A percentile compares a stretch with the other conserved stretches of the same genome.
These are phyloP conservation scores for Schizothecium vesticola DNA, from an alignment of 495 filamentous ascomycete species.

Conservation along the genomic window DNA sequence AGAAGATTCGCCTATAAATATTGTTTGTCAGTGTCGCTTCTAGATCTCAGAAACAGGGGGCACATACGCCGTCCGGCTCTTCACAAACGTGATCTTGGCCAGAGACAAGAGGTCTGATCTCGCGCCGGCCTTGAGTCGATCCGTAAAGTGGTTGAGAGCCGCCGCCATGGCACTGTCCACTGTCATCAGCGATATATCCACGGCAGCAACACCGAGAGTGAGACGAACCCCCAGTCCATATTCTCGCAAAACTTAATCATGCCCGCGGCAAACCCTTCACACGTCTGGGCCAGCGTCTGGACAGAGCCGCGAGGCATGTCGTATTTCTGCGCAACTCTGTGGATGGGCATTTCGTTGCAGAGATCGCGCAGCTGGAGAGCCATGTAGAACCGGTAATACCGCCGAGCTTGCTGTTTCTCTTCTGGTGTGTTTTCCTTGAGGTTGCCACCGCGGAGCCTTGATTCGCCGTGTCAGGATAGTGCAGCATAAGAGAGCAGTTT, in stretches of 20 bases:
- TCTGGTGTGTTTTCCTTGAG: constrained; percentile 58
- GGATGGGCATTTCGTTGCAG: constrained; percentile 72
- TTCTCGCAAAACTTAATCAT: constrained; percentile 70
- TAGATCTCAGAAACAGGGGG: neutral
- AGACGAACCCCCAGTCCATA: constrained; percentile 61
- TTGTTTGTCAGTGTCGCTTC: neutral
- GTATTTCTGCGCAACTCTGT: constrained; percentile 64
- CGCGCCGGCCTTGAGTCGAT: constrained; percentile 69
- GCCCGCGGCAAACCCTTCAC: constrained; percentile 72
- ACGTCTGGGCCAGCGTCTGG: constrained; percentile 68
- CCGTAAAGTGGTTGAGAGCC: constrained; percentile 72
- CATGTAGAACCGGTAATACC: constrained; percentile 74
- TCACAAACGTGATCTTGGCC: constrained; percentile 70
- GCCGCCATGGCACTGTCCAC: constrained; percentile 55
- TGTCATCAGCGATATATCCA: neutral
- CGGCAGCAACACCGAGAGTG: neutral
- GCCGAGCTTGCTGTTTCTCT: constrained; percentile 55
- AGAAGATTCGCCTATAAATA: constrained; percentile 50
- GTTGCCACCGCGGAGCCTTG: constrained; percentile 63
- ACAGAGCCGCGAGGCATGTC: constrained; percentile 63
- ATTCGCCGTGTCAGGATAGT: constrained; percentile 20
- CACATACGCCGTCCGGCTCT: constrained; percentile 61
- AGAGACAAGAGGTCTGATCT: constrained; percentile 67
- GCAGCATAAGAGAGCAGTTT: no score
- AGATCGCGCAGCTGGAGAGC: constrained; percentile 77